These are phyloP conservation scores for Schwanniomyces yamadae DNA, from an alignment of 805 yeast species.

Conservation along the genomic window DNA sequence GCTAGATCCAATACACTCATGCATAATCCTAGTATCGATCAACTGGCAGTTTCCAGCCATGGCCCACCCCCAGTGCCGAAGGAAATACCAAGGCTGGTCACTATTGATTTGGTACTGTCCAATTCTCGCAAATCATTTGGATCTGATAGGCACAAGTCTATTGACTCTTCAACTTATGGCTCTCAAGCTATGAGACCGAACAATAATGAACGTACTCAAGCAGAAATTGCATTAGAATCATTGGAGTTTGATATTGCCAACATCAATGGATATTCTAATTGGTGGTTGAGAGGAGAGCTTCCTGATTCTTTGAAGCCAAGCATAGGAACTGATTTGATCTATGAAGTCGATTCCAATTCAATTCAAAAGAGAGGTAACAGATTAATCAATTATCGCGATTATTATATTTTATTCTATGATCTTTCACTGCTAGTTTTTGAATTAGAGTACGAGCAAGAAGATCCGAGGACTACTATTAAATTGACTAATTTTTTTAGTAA, in stretches of 20 bases:
- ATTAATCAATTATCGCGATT: slow-evolving; percentile 51
- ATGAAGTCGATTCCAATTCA: slow-evolving; percentile 62
- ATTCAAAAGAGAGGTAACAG: slow-evolving; percentile 59
- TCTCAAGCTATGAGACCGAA: slow-evolving; percentile 13
- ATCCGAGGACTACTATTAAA: slow-evolving; percentile 52
- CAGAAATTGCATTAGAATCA: slow-evolving; percentile 22
- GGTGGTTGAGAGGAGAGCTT: slow-evolving; percentile 67
- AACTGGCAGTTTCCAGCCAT: too few species aligned
- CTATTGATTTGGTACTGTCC: too few species aligned
- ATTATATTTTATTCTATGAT: slow-evolving; percentile 71
- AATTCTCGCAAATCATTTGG: too few species aligned
- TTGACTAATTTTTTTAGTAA: slow-evolving; percentile 24
- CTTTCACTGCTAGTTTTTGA: slow-evolving; percentile 65
- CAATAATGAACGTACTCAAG: slow-evolving; percentile 23
- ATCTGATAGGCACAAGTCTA: slow-evolving; percentile 7
- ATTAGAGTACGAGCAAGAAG: slow-evolving; percentile 51
- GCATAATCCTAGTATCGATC: too few species aligned
- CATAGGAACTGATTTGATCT: slow-evolving; percentile 50
- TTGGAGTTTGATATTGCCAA: slow-evolving; percentile 31
- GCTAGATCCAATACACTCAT: slow-evolving; percentile 1
- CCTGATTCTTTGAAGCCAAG: slow-evolving; percentile 51
- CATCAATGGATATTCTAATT: slow-evolving; percentile 34
- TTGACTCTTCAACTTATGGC: slow-evolving; percentile 7
- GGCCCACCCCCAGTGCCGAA: slow-evolving; percentile 6
- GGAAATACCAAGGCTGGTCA: slow-evolving; percentile 1